A percentile compares a stretch with the other conserved stretches of the same genome.
phyloP scores from a whole-genome alignment of 208 protist species.

The Leishmania lainsoni region DNA sequence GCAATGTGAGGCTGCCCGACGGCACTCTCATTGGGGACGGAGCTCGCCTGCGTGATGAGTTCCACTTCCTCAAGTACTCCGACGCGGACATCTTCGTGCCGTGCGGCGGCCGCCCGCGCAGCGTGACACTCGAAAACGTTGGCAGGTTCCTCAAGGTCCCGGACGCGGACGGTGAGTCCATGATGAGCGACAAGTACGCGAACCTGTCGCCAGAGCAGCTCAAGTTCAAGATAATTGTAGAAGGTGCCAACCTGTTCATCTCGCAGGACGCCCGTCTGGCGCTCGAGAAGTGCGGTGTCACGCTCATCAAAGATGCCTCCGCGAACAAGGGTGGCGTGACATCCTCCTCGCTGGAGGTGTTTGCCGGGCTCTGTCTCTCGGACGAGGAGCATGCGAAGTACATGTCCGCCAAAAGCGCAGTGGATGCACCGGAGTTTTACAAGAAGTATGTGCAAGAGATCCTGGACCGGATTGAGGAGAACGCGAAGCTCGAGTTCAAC shows the following conservation, averaged over 20 bases:
- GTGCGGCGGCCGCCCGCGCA: constrained; percentile 95
- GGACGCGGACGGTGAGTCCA: constrained; percentile 64
- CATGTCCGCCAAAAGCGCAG: constrained; percentile 82
- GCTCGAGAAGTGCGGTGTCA: constrained; percentile 86
- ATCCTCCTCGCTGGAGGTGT: constrained; percentile 96
- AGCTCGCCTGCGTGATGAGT: constrained; percentile 91
- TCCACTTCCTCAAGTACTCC: constrained; percentile 90
- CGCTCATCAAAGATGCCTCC: constrained; percentile 92
- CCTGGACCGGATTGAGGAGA: constrained; percentile 79
- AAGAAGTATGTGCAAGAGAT: constrained; percentile 92
- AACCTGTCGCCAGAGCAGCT: constrained; percentile 51
- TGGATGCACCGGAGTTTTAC: constrained; percentile 89
- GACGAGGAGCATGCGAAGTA: constrained; percentile 91
- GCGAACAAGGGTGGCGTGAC: constrained; percentile 98
- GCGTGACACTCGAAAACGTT: constrained; percentile 94
- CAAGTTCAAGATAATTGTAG: constrained; percentile 95
- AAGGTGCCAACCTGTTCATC: constrained; percentile 98
- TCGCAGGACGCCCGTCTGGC: constrained; percentile 94
- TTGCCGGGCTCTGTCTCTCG: constrained; percentile 92
- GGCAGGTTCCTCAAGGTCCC: constrained; percentile 74
- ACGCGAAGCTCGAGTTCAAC: constrained; percentile 92
- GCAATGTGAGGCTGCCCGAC: constrained; percentile 88
- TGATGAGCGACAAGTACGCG: constrained; percentile 64
- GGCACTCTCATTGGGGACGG: constrained; percentile 75
- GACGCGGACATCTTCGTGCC: constrained; percentile 95